phyloP scores from a whole-genome alignment of 2,329 filamentous ascomycete species.

The Ceratocystis ficicola region DNA sequence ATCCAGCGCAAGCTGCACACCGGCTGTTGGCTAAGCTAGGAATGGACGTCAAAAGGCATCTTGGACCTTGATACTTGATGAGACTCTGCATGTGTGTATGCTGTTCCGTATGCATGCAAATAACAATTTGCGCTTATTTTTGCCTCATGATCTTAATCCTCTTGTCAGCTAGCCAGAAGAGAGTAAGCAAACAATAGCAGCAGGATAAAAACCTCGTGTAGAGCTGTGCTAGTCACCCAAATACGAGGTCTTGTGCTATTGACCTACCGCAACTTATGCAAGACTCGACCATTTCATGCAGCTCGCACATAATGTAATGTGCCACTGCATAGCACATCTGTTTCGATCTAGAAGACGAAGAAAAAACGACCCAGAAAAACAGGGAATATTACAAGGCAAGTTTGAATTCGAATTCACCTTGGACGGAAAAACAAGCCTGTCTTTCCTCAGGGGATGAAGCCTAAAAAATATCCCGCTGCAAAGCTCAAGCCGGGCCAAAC shows the following conservation, averaged over 20 bases:
- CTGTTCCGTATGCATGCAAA: no score
- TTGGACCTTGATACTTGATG: no score
- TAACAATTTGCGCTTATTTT: no score
- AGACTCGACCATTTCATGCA: background rate
- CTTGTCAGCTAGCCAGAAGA: background rate
- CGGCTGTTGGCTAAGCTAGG: background rate
- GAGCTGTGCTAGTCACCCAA: background rate
- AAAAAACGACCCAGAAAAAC: background rate
- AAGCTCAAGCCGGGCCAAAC: no score
- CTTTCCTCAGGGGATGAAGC: no score
- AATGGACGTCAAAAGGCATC: background rate
- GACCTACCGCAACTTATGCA: background rate
- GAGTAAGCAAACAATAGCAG: background rate
- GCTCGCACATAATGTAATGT: background rate
- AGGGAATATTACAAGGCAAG: background rate
- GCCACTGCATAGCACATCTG: background rate
- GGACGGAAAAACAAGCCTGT: background rate
- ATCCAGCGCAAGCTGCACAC: no score
- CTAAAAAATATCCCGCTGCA: no score
- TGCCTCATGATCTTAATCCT: no score
- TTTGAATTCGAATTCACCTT: background rate
- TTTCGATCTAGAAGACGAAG: background rate
- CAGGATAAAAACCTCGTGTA: background rate
- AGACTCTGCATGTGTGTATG: no score
- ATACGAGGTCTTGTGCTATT: constrained; percentile 5